A percentile compares a stretch with the other conserved stretches of the same genome.
Conservation (phyloP, 208 protist species). For the Phytomonas sp. region DNA sequence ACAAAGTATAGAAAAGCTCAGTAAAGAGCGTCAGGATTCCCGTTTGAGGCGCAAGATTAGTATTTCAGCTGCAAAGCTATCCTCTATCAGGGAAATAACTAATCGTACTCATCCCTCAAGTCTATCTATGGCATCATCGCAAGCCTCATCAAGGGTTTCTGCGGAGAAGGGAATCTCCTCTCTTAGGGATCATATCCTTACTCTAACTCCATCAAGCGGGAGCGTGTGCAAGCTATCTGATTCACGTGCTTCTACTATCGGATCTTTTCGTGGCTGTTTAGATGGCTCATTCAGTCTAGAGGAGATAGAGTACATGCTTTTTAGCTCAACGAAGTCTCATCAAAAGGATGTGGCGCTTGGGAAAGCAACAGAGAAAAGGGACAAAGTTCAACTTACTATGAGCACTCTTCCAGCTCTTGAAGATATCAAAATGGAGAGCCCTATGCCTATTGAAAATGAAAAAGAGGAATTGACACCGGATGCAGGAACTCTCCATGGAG, state of each 20-base stretch:
- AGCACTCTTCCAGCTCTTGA: neutral
- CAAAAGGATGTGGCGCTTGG: neutral
- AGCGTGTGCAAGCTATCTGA: neutral
- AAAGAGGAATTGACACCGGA: neutral
- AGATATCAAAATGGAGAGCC: neutral
- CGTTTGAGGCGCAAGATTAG: conserved; percentile 6
- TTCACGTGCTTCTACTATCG: neutral
- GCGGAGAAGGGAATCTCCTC: neutral
- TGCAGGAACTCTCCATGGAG: neutral
- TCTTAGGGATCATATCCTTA: neutral
- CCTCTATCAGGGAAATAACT: neutral
- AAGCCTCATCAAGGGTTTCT: neutral
- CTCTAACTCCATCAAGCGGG: neutral
- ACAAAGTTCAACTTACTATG: neutral
- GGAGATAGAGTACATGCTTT: conserved; percentile 66
- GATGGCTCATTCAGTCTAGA: conserved; percentile 73
- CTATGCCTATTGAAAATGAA: neutral
- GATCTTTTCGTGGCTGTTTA: neutral
- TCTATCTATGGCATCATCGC: neutral
- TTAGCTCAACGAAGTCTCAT: conserved; percentile 10
- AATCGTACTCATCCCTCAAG: neutral
- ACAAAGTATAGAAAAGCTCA: conserved; percentile 20
- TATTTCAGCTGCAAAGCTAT: neutral
- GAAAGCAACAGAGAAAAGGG: neutral
- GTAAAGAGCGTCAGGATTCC: conserved; percentile 5